Evolutionary conservation across 805 yeast species (phyloP), one percentile per base, ranked within the genome.

Genomic region (Myxozyma geophila): DNA sequence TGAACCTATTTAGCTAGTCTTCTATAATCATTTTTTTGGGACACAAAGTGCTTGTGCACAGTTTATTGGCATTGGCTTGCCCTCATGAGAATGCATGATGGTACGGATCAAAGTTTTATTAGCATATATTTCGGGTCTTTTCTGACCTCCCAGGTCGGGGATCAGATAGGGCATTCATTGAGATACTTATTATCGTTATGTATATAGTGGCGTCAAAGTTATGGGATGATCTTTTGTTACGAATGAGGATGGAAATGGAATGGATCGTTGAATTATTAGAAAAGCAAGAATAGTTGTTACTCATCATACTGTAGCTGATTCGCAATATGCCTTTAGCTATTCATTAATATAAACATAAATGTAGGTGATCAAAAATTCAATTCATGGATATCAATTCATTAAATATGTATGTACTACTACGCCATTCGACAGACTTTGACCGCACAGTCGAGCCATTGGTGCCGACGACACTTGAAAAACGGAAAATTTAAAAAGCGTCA

Each of bases 401-500:
- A 49, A 28, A 33, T 39, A 33, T 35, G 43, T 23, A 41, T 28
- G 28, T 28, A 28, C 28, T 28, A 28, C 28, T 5, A 28, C 28
- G 28, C 28, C 5, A 5, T 28, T 28, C 28, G 28, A 28, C 28
- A 28, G 28, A 28, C 28, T 28, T 28, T 5, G 28, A 28, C 28
- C 5, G 28, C 28, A 28, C 2, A 28, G 28, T 28, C 28, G 28
- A 28, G 28, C 28, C 28, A 28, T 28, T 28, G 28, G 28, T 28
- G 5, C 28, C 5, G 28, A 52, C 15, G 39, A 36, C 35, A 35
- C 23, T 12, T 8, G 17, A 19, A 1, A 56, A 46, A 21, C 9
- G 37, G 41, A 44, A 7, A 53, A 13, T 37, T 70, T 74, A 79
- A 69, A 79, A 73, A 60, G 76, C 85, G 80, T 95, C 98, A 79